Base-by-base conservation (phyloP, 176 grass and related monocot species). In the Bolboschoenus planiculmis region DNA sequence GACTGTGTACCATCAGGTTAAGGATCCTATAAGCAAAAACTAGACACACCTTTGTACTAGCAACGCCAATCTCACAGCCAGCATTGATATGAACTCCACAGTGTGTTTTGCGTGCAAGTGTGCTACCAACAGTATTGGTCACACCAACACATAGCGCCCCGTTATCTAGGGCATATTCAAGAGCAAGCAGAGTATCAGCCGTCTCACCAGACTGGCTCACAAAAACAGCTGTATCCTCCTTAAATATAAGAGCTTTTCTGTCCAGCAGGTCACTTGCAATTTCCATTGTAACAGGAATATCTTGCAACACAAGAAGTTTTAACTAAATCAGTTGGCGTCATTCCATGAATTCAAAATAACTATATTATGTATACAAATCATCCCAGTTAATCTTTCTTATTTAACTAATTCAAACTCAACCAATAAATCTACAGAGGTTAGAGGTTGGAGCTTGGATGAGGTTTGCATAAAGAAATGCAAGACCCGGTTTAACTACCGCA, bases 141-240 rank as follows among this genome's bases (percentile, higher is more conserved):
- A 94, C 82, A 33, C 95, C 95, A 79, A 97, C 90, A 86, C 95
- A 97, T 81, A 97, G 84, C 8, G 92, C 95, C 40, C 88, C 92
- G 53, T 91, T 91, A 88, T 71, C 84, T 83, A 94, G 70, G 44
- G 92, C 92, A 91, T 98, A 98, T 35, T 98, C 92, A 50, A 98
- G 92, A 73, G 95, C 92, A 8, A 94, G 82, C 47, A 97, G 95
- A 79, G 95, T 97, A 82, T 97, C 95, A 44, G 95, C 95, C 47
- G 95, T 94, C 79, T 97, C 95, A 51, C 95, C 95, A 74, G 95
- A 97, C 64, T 97, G 95, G 78, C 95, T 97, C 44, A 97, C 95
- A 86, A 97, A 97, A 83, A 97, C 84, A 55, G 87, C 88, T 78
- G 89, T 94, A 84, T 91, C 92, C 82, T 94, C 95, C 81, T 91